phyloP scores from a whole-genome alignment of 345 rosid genomes.

The Rubroshorea leprosula region DNA sequence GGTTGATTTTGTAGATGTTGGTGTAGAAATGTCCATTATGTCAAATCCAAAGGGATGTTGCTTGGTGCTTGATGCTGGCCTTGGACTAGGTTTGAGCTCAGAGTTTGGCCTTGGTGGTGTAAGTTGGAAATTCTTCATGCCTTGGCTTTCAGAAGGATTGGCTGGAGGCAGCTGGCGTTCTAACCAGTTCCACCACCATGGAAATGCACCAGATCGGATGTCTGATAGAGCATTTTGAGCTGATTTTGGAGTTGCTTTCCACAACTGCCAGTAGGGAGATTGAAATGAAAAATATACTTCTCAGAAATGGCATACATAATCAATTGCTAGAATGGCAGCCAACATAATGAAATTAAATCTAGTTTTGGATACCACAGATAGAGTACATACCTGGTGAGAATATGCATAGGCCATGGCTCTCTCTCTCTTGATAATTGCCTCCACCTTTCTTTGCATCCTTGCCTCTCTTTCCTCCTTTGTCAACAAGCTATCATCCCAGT shows the following conservation, averaged over 20 bases:
- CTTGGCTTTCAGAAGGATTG: slow-evolving; percentile 40
- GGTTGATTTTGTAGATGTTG: slow-evolving; percentile 65
- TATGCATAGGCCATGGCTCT: slow-evolving; percentile 88
- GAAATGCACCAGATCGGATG: slow-evolving; percentile 54
- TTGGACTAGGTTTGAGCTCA: slow-evolving; percentile 48
- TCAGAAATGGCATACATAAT: background rate
- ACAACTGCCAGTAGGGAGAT: slow-evolving; percentile 30
- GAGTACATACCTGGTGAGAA: slow-evolving; percentile 65
- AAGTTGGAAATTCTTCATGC: slow-evolving; percentile 33
- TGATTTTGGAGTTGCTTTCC: slow-evolving; percentile 55
- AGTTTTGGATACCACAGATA: background rate
- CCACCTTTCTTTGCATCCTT: slow-evolving; percentile 69
- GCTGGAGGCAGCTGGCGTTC: slow-evolving; percentile 51
- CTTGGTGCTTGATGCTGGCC: slow-evolving; percentile 41
- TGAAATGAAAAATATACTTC: background rate
- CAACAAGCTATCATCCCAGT: slow-evolving; percentile 84
- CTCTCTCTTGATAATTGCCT: slow-evolving; percentile 78
- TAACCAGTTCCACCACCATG: slow-evolving; percentile 99
- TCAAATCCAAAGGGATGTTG: slow-evolving; percentile 38
- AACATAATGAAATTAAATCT: slow-evolving; percentile 1
- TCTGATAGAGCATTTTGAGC: slow-evolving; percentile 34
- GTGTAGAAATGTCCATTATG: slow-evolving; percentile 59
- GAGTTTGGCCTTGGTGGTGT: slow-evolving; percentile 55
- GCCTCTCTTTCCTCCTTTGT: slow-evolving; percentile 72
- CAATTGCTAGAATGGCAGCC: background rate